These are phyloP conservation scores for Sporobolomyces pararoseus DNA, from an alignment of 768 basidiomycete genomes.

Conservation along the genomic window DNA sequence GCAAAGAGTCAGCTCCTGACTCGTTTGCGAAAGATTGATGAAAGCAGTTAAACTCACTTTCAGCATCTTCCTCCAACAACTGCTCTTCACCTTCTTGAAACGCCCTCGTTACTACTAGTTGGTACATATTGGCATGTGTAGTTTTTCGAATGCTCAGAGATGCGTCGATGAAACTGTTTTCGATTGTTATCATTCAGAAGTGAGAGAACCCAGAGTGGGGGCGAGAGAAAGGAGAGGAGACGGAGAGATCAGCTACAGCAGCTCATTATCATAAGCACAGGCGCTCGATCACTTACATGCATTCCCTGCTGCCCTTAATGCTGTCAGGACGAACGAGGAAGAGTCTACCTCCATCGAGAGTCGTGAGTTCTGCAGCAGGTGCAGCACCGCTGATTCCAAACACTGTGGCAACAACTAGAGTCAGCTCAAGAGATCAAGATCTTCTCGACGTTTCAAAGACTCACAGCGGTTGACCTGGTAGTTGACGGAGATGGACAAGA, in stretches of 20 bases:
- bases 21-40: not conserved
- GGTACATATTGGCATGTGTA: conserved; percentile 63
- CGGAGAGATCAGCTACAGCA: not conserved
- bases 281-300: conserved; percentile 72
- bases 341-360: conserved; percentile 85
- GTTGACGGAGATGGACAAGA: not conserved
- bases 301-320: conserved; percentile 86
- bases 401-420: conserved; percentile 1
- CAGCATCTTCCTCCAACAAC: conserved; percentile 77
- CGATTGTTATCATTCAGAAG: not conserved
- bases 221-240: not conserved
- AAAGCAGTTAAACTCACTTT: conserved; percentile 45
- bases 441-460: no score
- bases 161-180: conserved; percentile 83
- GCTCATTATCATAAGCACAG: not conserved
- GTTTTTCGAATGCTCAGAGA: conserved; percentile 85
- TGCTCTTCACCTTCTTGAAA: conserved; percentile 97
- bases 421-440: no score
- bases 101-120: conserved; percentile 91
- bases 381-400: conserved; percentile 14
- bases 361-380: conserved; percentile 66
- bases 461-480: conserved; percentile 37
- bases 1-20: conserved; percentile 5
- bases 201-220: not conserved
- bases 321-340: conserved; percentile 86